phyloP scores from a whole-genome alignment of 192 early-diverging fungal genomes.

The Dissophora globulifera region DNA sequence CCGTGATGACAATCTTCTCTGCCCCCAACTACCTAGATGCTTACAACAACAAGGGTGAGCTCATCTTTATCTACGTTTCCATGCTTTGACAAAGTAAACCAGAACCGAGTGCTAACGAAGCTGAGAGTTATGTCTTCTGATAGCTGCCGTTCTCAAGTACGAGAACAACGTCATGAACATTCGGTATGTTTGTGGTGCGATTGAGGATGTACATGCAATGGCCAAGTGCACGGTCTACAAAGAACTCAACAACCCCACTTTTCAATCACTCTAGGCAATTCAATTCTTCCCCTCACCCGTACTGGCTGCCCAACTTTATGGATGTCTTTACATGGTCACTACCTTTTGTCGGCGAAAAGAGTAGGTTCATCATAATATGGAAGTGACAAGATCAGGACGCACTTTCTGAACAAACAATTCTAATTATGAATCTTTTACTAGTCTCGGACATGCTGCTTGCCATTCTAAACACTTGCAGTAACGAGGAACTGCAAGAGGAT shows the following conservation, averaged over 20 bases:
- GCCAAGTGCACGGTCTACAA: too few species aligned
- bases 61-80: too few species aligned
- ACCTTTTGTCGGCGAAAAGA: conserved; percentile 97
- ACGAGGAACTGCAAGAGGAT: conserved; percentile 86
- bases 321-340: conserved; percentile 98
- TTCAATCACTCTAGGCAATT: conserved; percentile 36
- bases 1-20: conserved; percentile 98
- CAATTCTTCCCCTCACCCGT: conserved; percentile 94
- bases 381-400: too few species aligned
- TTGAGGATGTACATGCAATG: too few species aligned
- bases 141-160: conserved; percentile 95
- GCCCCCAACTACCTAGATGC: conserved; percentile 97
- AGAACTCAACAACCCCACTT: neutral
- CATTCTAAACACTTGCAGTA: conserved; percentile 92
- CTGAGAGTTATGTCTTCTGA: neutral
- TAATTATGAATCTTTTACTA: conserved; percentile 40
- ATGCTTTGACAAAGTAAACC: too few species aligned
- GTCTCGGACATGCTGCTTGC: conserved; percentile 96
- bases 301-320: conserved; percentile 99
- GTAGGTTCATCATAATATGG: too few species aligned
- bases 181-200: conserved; percentile 59
- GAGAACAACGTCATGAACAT: conserved; percentile 99
- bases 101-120: too few species aligned
- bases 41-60: conserved; percentile 94
- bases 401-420: neutral